phyloP scores from a whole-genome alignment of 1,284 basidiomycete genomes.

The Austroboletus niveus region DNA sequence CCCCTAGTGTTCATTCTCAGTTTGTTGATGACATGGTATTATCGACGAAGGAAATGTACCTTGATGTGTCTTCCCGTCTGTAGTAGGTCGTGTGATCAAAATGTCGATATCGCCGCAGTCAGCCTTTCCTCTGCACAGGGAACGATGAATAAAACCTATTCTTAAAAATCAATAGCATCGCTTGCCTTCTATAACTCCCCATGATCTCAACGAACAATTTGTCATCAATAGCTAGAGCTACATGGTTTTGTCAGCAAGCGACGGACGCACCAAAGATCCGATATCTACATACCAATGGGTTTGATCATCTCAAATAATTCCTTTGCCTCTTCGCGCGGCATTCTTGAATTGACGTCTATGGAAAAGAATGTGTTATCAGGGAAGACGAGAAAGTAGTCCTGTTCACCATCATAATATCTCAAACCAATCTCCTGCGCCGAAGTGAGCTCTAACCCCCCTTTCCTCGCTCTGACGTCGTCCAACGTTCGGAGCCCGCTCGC shows the following conservation, averaged over 20 bases:
- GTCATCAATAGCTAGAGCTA: constrained; percentile 70
- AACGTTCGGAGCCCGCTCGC: constrained; percentile 74
- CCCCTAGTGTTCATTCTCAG: constrained; percentile 38
- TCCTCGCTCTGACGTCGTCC: constrained; percentile 64
- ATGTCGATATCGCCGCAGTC: constrained; percentile 91
- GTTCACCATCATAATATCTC: constrained; percentile 70
- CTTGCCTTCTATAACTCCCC: constrained; percentile 82
- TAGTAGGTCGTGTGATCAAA: constrained; percentile 71
- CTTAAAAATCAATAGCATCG: constrained; percentile 5
- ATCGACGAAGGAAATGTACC: constrained; percentile 37
- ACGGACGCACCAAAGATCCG: neutral
- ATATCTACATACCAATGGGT: constrained; percentile 49
- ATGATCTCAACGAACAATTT: constrained; percentile 80
- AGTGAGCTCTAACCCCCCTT: constrained; percentile 61
- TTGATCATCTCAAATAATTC: constrained; percentile 72
- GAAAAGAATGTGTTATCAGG: neutral
- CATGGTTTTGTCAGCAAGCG: neutral
- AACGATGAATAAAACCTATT: neutral
- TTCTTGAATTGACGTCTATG: constrained; percentile 73
- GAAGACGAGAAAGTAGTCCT: neutral
- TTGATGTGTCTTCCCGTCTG: constrained; percentile 71
- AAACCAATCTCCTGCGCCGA: constrained; percentile 74
- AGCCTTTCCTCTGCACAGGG: constrained; percentile 56
- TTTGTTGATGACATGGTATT: neutral
- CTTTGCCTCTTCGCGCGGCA: constrained; percentile 78